Conservation (phyloP, 2,329 filamentous ascomycete genomes). For the Monosporascus cannonballus region DNA sequence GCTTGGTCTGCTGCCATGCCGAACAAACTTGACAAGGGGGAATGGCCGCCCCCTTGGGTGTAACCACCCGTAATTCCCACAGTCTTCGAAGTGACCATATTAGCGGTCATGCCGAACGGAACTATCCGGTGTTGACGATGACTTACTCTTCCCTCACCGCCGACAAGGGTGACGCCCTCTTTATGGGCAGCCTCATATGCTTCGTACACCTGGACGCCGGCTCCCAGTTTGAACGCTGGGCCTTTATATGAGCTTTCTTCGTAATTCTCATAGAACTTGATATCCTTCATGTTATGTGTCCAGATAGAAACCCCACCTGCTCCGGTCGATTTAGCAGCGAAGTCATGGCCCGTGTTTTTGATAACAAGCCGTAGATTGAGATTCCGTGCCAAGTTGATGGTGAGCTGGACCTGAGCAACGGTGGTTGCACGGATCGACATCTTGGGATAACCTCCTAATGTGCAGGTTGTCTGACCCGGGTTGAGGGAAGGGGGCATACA, state of each 20-base stretch:
- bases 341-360: conserved; percentile 24
- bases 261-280: conserved; percentile 18
- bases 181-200: conserved; percentile 18
- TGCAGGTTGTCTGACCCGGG: conserved; percentile 16
- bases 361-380: conserved; percentile 21
- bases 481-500: conserved; percentile 21
- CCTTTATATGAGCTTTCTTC: conserved; percentile 19
- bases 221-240: conserved; percentile 22
- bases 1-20: conserved; percentile 45
- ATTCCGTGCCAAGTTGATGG: conserved; percentile 21
- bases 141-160: conserved; percentile 18
- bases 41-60: conserved; percentile 47
- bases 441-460: conserved; percentile 20
- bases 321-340: conserved; percentile 21
- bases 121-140: neutral
- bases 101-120: neutral
- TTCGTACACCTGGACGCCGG: conserved; percentile 21
- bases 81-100: conserved; percentile 21
- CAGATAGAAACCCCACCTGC: conserved; percentile 20
- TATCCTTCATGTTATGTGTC: conserved; percentile 24
- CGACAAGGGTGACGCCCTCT: conserved; percentile 18
- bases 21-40: conserved; percentile 42
- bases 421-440: conserved; percentile 21
- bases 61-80: conserved; percentile 47
- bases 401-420: conserved; percentile 21